Evolutionary conservation across 306 rosid species (phyloP).

Genomic region (Vigna unguiculata): DNA sequence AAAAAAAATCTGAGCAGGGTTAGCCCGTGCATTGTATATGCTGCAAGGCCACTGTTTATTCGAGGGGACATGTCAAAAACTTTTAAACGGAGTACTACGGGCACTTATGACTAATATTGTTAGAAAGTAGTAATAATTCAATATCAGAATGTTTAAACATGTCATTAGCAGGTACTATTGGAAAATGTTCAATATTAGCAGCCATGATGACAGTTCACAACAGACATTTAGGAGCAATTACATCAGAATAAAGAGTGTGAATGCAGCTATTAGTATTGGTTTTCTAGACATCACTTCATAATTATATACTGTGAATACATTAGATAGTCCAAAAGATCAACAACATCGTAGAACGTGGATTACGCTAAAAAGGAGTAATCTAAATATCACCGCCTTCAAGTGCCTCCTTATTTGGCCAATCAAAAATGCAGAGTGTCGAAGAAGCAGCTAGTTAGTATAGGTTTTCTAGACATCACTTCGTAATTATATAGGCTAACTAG

Average conservation of each 20-base stretch:
- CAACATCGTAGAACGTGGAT: neutral
- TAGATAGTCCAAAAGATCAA: neutral
- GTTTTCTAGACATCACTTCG: neutral
- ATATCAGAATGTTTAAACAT: neutral
- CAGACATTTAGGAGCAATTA: neutral
- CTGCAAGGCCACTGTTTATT: neutral
- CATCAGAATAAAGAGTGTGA: no score
- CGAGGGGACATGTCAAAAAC: neutral
- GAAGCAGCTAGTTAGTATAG: neutral
- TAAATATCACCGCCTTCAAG: conserved; percentile 22
- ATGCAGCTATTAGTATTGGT: no score
- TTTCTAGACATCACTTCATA: no score
- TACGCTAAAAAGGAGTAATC: neutral
- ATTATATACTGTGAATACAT: neutral
- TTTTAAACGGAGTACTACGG: neutral
- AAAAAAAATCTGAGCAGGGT: neutral
- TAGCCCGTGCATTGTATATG: neutral
- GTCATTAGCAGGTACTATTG: neutral
- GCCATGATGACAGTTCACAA: neutral
- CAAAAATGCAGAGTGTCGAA: neutral
- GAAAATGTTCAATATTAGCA: neutral
- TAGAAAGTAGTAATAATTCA: neutral
- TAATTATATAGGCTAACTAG: conserved; percentile 2
- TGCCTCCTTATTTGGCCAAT: neutral
- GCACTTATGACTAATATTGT: neutral